A percentile compares a stretch with the other conserved stretches of the same genome.
Conservation (phyloP, 805 yeast species). For the Pichia heedii region DNA sequence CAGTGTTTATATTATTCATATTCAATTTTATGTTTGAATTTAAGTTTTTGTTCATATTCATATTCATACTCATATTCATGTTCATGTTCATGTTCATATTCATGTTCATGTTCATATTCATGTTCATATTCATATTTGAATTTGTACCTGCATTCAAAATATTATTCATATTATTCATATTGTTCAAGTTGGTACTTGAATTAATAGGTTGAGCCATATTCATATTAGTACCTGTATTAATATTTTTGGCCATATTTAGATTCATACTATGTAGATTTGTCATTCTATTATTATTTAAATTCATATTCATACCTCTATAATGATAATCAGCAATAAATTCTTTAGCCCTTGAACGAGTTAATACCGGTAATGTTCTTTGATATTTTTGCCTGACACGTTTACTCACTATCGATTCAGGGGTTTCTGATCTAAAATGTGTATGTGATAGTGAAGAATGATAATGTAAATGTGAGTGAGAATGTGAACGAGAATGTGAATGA, state of each 20-base stretch:
- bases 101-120: neutral
- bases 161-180: too few relatives aligned
- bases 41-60: too few relatives aligned
- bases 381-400: constrained; percentile 7
- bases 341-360: constrained; percentile 13
- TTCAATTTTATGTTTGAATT: too few relatives aligned
- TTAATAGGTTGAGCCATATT: too few relatives aligned
- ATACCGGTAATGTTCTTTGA: constrained; percentile 9
- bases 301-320: neutral
- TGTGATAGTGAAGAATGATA: constrained; percentile 1
- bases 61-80: neutral
- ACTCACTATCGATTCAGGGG: constrained; percentile 4
- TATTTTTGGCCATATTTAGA: too few relatives aligned
- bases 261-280: neutral
- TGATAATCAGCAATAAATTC: neutral
- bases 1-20: neutral
- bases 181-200: too few relatives aligned
- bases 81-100: neutral
- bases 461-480: constrained; percentile 1
- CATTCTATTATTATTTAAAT: neutral
- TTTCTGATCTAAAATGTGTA: constrained; percentile 2
- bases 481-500: constrained; percentile 1
- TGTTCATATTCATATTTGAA: too few relatives aligned
- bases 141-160: too few relatives aligned
- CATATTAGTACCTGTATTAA: too few relatives aligned